Base-by-base conservation (phyloP, 2,329 filamentous ascomycete genomes). In the Juglanconis sp. region DNA sequence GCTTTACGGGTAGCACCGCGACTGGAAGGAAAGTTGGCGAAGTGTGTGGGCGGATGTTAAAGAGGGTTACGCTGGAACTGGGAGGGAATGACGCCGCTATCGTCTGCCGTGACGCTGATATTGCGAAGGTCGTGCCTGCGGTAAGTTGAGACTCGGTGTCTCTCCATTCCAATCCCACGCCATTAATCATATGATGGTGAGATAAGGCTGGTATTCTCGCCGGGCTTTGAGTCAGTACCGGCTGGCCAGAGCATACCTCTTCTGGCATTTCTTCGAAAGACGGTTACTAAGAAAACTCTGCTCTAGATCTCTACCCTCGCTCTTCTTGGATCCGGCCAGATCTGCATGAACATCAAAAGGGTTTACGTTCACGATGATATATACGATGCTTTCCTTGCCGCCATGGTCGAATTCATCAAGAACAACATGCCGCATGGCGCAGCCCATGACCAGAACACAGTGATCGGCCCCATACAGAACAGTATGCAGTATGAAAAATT, bases 1-100 rank as follows among this genome's bases (percentile, higher is more conserved):
- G 77, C 65, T 89, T 89, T 72, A 88, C 86, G 0, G 85, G 86
- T 3, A 86, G 82, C 10, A 83, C 53, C 1, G 42, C 38, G 31
- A 59, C 60, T 6, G 62, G 62, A 1, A 77, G 77, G 57, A 72
- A 69, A 38, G 74, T 81, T 6, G 77, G 77, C 71, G 74, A 71
- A 24, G 73, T 69, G 40, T 74, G 73, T 31, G 74, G 73, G 3
- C 73, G 72, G 62, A 79, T 78, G 0, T 64, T 82, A 34, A 82
- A 82, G 68, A 71, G 75, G n/a, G 68, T 79, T 1, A 79, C 76
- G 0, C 71, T 82, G 4, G 79, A 75, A 63, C 63, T 73, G 77
- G 79, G 66, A n/a, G 66, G 66, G 8, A 67, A 67, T 32, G 66
- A 67, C 34, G 72, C 78, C 0, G 73, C 73, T 1, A 79, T 81